A percentile compares a stretch with the other conserved stretches of the same genome.
Evolutionary conservation across 306 rosid species (phyloP).

Genomic region (Citrullus mucosospermus): DNA sequence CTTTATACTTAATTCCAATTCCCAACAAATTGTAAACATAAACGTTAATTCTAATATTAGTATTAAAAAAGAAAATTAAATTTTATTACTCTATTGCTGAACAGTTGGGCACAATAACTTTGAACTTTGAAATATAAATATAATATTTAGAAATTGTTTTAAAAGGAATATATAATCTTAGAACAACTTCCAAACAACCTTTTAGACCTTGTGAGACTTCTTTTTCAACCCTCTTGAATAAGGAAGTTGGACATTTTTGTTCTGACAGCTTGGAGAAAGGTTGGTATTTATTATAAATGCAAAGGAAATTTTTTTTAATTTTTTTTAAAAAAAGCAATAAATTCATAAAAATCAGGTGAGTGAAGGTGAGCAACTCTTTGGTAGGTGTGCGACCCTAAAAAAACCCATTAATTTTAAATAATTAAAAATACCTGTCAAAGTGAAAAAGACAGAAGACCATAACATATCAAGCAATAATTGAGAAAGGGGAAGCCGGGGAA

Average conservation of each 20-base stretch:
- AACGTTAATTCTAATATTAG: too few species aligned
- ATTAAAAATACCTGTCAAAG: not conserved
- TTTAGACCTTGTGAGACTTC: not conserved
- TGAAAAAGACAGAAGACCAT: not conserved
- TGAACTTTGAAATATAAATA: too few species aligned
- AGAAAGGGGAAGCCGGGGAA: not conserved
- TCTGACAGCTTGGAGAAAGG: not conserved
- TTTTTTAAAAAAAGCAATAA: not conserved
- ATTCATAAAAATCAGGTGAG: constrained; percentile 2
- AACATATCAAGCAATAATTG: not conserved
- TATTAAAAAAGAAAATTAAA: too few species aligned
- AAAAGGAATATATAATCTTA: not conserved
- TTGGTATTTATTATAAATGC: not conserved
- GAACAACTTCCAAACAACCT: not conserved
- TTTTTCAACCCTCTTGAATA: not conserved
- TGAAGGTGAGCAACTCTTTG: not conserved
- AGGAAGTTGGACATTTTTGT: not conserved
- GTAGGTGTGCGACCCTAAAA: not conserved
- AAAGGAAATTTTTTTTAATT: not conserved
- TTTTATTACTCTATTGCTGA: too few species aligned
- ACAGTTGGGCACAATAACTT: too few species aligned
- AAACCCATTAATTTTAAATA: not conserved
- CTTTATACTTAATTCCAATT: too few species aligned
- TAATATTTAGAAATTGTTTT: too few species aligned
- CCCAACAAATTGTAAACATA: too few species aligned